Evolutionary conservation across 805 yeast species (phyloP).

Genomic region (Candida berthetii): DNA sequence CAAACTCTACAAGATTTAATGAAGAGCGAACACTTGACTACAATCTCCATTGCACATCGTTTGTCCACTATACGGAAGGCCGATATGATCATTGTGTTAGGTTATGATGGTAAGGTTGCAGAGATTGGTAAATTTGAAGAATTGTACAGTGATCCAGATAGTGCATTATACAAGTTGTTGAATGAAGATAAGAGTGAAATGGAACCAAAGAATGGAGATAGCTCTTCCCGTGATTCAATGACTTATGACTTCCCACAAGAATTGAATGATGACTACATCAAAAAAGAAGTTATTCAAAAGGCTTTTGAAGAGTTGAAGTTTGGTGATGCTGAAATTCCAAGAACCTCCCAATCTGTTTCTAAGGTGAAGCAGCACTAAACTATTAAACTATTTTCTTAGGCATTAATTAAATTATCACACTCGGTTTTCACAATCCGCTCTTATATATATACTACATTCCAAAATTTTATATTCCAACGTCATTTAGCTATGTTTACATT

Average conservation of each 20-base stretch:
- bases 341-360: not conserved
- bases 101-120: conserved; percentile 73
- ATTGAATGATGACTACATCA: conserved; percentile 15
- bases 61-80: conserved; percentile 86
- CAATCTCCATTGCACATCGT: conserved; percentile 91
- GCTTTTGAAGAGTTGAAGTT: conserved; percentile 13
- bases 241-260: conserved; percentile 1
- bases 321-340: conserved; percentile 4
- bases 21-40: conserved; percentile 57
- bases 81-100: conserved; percentile 78
- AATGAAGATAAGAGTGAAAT: conserved; percentile 23
- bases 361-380: not conserved
- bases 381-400: too few relatives aligned
- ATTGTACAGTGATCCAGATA: conserved; percentile 40
- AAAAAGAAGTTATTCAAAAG: conserved; percentile 16
- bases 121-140: conserved; percentile 64
- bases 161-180: conserved; percentile 30
- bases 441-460: too few relatives aligned
- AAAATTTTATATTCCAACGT: too few relatives aligned
- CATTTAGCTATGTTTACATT: too few relatives aligned
- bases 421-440: too few relatives aligned
- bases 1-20: conserved; percentile 63
- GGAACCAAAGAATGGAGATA: not conserved
- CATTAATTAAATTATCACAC: too few relatives aligned
- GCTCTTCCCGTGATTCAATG: not conserved